Evolutionary conservation across 2,329 filamentous ascomycete species (phyloP).

Genomic region (Cryphonectria radicalis): DNA sequence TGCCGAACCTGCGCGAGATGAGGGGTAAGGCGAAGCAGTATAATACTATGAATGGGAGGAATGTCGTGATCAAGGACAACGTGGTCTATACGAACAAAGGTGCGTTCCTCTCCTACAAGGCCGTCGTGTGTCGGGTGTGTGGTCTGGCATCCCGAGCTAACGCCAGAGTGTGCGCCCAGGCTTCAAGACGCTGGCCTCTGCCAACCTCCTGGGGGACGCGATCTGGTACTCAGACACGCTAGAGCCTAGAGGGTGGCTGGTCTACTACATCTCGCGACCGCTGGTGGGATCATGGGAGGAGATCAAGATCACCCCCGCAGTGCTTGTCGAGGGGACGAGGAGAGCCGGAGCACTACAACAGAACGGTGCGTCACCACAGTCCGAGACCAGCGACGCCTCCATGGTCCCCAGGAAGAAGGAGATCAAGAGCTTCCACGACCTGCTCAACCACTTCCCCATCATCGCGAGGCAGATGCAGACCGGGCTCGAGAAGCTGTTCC

Average conservation of each 20-base stretch:
- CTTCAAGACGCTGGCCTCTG: conserved; percentile 90
- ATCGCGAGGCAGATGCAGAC: conserved; percentile 96
- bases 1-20: conserved; percentile 76
- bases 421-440: conserved; percentile 85
- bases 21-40: conserved; percentile 94
- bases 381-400: conserved; percentile 46
- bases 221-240: conserved; percentile 89
- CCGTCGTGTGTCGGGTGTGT: neutral
- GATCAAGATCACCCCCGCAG: conserved; percentile 70
- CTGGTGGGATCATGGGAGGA: conserved; percentile 84
- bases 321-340: conserved; percentile 52
- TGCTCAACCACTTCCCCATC: conserved; percentile 90
- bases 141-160: neutral
- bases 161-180: conserved; percentile 58
- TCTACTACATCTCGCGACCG: conserved; percentile 94
- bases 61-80: conserved; percentile 91
- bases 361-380: conserved; percentile 31
- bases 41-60: conserved; percentile 88
- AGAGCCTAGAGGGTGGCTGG: conserved; percentile 90
- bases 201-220: conserved; percentile 80
- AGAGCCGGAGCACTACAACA: conserved; percentile 34
- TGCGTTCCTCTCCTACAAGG: conserved; percentile 42
- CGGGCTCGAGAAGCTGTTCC: conserved; percentile 85
- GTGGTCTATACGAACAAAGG: conserved; percentile 97
- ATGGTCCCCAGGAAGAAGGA: conserved; percentile 78